Evolutionary conservation across 768 basidiomycete species (phyloP).

Genomic region (Scleroderma citrinum): DNA sequence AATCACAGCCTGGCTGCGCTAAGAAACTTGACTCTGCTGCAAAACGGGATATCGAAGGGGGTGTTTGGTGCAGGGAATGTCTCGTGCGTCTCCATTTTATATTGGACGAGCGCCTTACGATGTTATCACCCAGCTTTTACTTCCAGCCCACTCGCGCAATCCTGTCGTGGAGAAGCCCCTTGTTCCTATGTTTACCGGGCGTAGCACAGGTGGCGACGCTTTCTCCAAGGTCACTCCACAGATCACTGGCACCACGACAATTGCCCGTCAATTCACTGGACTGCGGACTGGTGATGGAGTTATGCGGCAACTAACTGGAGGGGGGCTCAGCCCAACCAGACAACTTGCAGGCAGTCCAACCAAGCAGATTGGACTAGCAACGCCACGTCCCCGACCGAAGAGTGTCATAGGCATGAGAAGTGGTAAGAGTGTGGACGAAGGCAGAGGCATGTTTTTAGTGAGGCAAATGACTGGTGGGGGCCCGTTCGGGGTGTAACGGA

Average conservation of each 20-base stretch:
- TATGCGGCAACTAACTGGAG: slow-evolving; percentile 59
- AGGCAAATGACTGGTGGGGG: slow-evolving; percentile 68
- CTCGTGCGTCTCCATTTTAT: slow-evolving; percentile 41
- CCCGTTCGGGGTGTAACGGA: slow-evolving; percentile 18
- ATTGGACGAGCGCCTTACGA: background rate
- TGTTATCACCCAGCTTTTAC: slow-evolving; percentile 41
- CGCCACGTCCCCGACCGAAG: slow-evolving; percentile 60
- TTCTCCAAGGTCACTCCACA: slow-evolving; percentile 43
- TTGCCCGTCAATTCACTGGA: slow-evolving; percentile 73
- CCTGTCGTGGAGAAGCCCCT: slow-evolving; percentile 44
- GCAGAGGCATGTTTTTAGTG: slow-evolving; percentile 64
- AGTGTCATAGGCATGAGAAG: slow-evolving; percentile 69
- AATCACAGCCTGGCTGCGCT: slow-evolving; percentile 68
- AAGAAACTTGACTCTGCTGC: slow-evolving; percentile 82
- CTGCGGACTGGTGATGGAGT: slow-evolving; percentile 37
- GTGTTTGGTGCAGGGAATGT: slow-evolving; percentile 83
- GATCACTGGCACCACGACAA: slow-evolving; percentile 62
- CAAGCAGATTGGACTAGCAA: slow-evolving; percentile 49
- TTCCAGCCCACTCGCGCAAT: slow-evolving; percentile 42
- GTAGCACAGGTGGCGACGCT: slow-evolving; percentile 18
- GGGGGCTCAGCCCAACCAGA: slow-evolving; percentile 59
- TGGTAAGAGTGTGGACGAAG: slow-evolving; percentile 60
- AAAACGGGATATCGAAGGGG: slow-evolving; percentile 60
- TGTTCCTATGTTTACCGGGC: slow-evolving; percentile 40
- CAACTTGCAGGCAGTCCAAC: slow-evolving; percentile 64